phyloP scores from a whole-genome alignment of 2,329 filamentous ascomycete species.

The Trichoderma sp. region DNA sequence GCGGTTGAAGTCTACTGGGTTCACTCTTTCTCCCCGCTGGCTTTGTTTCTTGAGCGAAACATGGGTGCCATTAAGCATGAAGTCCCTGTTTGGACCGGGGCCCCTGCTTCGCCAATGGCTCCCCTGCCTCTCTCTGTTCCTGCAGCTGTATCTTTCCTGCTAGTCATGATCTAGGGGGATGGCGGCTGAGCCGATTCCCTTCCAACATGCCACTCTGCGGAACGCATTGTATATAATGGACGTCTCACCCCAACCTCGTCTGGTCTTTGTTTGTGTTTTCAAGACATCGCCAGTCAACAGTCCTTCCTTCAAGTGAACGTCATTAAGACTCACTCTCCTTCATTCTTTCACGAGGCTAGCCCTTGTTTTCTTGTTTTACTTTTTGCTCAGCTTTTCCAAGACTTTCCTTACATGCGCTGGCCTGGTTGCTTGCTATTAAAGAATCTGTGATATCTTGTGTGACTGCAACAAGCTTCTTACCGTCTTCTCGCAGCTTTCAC shows the following conservation, averaged over 20 bases:
- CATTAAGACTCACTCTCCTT: slow-evolving; percentile 39
- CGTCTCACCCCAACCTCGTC: slow-evolving; percentile 22
- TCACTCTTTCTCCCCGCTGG: slow-evolving; percentile 6
- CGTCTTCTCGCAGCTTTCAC: slow-evolving; percentile 15
- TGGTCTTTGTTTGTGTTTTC: slow-evolving; percentile 7
- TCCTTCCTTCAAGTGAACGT: slow-evolving; percentile 31
- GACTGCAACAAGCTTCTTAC: slow-evolving; percentile 14
- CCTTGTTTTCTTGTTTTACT: slow-evolving; percentile 35
- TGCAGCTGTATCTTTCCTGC: slow-evolving; percentile 20
- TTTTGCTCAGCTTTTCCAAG: slow-evolving; percentile 5
- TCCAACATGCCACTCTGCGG: slow-evolving; percentile 15
- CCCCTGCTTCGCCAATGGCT: slow-evolving; percentile 26
- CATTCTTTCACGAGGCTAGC: slow-evolving; percentile 38
- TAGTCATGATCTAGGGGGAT: slow-evolving; percentile 20
- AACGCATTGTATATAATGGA: slow-evolving; percentile 24
- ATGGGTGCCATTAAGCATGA: slow-evolving; percentile 24
- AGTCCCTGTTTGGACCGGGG: slow-evolving; percentile 14
- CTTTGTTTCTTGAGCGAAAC: slow-evolving; percentile 15
- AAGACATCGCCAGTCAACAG: slow-evolving; percentile 25
- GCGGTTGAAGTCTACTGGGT: slow-evolving; percentile 24
- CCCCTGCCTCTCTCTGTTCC: slow-evolving; percentile 22
- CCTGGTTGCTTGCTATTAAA: slow-evolving; percentile 21
- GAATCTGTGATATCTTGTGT: slow-evolving; percentile 26
- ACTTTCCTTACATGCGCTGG: slow-evolving; percentile 11
- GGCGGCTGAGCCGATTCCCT: neutral